A percentile compares a stretch with the other conserved stretches of the same genome.
Conservation (phyloP, 192 early-diverging fungal genomes). For the Coemansia sp. region DNA sequence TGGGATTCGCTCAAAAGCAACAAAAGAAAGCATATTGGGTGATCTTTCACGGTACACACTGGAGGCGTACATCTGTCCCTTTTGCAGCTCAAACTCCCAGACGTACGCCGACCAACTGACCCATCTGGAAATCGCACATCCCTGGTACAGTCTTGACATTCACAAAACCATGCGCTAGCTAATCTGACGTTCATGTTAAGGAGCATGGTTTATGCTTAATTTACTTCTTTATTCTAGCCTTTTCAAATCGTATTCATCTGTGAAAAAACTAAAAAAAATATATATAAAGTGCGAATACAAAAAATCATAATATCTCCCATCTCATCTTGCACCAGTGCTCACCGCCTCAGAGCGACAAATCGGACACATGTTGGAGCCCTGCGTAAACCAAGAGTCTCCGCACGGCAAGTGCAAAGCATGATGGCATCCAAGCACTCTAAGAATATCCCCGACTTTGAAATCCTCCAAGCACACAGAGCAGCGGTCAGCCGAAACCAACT, state of each 20-base stretch:
- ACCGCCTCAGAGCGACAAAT: conserved; percentile 46
- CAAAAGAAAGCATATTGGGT: conserved; percentile 23
- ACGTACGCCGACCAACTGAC: conserved; percentile 23
- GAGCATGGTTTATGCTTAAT: background rate
- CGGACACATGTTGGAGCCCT: conserved; percentile 49
- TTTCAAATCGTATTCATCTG: background rate
- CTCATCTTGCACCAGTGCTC: background rate
- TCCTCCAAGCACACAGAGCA: conserved; percentile 51
- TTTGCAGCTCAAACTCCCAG: conserved; percentile 21
- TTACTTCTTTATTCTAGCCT: background rate
- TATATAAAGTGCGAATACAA: conserved; percentile 3
- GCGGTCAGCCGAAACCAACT: conserved; percentile 38
- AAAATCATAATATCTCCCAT: background rate
- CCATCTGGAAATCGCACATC: conserved; percentile 31
- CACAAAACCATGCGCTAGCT: conserved; percentile 25
- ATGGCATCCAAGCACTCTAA: conserved; percentile 41
- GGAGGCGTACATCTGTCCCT: conserved; percentile 45
- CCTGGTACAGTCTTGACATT: conserved; percentile 46
- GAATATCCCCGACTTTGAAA: conserved; percentile 28
- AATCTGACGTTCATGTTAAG: background rate
- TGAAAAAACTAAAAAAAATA: background rate
- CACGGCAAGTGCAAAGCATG: conserved; percentile 44
- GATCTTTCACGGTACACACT: conserved; percentile 22
- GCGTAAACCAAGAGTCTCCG: conserved; percentile 51
- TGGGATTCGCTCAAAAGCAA: conserved; percentile 6